Evolutionary conservation across 768 basidiomycete species (phyloP).

Genomic region (Leccinum variicolor): DNA sequence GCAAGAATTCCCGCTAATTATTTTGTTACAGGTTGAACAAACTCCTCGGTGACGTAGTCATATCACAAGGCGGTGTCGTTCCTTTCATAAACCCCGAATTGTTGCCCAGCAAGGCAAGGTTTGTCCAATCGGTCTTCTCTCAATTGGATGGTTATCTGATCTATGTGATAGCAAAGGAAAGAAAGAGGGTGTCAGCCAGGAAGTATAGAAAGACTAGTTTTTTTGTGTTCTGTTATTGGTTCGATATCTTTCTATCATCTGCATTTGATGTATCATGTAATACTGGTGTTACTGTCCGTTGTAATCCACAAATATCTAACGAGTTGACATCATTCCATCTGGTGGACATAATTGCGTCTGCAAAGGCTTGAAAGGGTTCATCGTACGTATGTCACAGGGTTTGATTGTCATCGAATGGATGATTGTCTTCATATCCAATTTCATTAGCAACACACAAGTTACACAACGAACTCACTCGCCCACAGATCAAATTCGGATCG

Average conservation of each 20-base stretch:
- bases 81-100: conserved; percentile 57
- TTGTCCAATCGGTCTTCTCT: neutral
- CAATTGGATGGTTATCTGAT: conserved; percentile 2
- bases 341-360: too few species aligned
- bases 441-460: neutral
- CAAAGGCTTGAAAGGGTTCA: neutral
- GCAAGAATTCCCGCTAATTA: neutral
- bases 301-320: conserved; percentile 15
- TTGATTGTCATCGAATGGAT: neutral
- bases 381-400: neutral
- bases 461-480: too few species aligned
- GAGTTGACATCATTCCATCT: neutral
- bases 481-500: too few species aligned
- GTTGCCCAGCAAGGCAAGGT: conserved; percentile 32
- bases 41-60: conserved; percentile 81
- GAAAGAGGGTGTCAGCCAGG: conserved; percentile 32
- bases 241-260: conserved; percentile 29
- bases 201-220: conserved; percentile 21
- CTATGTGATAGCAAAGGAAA: conserved; percentile 29
- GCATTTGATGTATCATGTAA: conserved; percentile 28
- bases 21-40: conserved; percentile 56
- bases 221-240: conserved; percentile 17
- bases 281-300: conserved; percentile 6
- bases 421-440: neutral
- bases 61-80: conserved; percentile 88